Evolutionary conservation across 1,284 basidiomycete genomes (phyloP), one percentile per base, ranked within the genome.

Genomic region (Pulveroboletus sp.): DNA sequence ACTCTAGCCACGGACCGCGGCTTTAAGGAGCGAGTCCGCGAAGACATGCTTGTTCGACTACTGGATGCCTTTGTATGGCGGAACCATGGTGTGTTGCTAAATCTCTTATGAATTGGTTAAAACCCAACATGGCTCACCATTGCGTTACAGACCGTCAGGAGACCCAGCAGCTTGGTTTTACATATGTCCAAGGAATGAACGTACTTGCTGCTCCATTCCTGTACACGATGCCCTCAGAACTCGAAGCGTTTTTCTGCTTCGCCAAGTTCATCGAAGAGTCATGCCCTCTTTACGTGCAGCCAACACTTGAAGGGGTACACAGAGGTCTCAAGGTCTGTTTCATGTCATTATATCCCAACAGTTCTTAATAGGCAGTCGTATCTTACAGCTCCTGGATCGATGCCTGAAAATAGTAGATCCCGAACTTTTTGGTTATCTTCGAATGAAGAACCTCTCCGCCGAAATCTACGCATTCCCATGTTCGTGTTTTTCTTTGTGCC

Each of bases 161-260:
- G 67, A 78, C 77, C 3, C 81, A 87, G 12, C 85, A 86, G 52
- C 80, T 92, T 20, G 89, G 87, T 10, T 96, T 97, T 73, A 93
- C 91, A 38, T 98, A 98, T 68, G 94, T 98, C 12, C 96, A 97
- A 74, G 96, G 96, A 35, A 98, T 98, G 95, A 99, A 99, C 72
- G 96, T 98, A 38, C 84, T 99, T 31, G 94, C 95, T 18, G 96
- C 96, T 1, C 96, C 96, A 0, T 98, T 98, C 73, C 81, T 99
- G 40, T 98, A 97, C 71, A 93, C 92, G 12, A 91, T 98, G 85
- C 93, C 94, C 2, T 94, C 92, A 8, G 94, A 99, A 74, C 75
- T 98, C 12, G 96, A 99, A 73, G 96, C 96, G 0, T 99, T 98
- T 74, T 92, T 89, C 58, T 97, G 93, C 74, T 98, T 98, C 69